Conservation (phyloP, 2,329 filamentous ascomycete species). For the Sarocladiaceae sp. region DNA sequence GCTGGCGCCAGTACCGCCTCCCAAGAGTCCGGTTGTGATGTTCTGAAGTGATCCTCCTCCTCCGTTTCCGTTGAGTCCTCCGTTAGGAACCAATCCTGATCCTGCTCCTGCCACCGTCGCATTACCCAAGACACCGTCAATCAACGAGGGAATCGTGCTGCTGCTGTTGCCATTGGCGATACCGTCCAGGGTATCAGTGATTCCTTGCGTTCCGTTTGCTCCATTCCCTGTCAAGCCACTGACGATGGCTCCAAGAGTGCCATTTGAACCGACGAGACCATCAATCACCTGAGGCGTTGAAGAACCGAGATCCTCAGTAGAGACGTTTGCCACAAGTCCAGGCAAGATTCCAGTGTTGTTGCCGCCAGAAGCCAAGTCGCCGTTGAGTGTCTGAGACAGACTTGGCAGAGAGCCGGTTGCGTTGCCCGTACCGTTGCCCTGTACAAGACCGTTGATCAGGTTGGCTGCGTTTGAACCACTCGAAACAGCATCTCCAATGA, state of each 20-base stretch:
- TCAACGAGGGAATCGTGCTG: neutral
- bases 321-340: slow-evolving; percentile 3
- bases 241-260: neutral
- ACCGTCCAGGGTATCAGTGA: neutral
- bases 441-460: neutral
- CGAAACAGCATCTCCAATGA: neutral
- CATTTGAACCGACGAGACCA: slow-evolving; percentile 3
- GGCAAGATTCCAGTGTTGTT: slow-evolving; percentile 4
- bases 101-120: neutral
- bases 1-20: neutral
- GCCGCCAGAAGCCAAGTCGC: neutral
- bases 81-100: no score
- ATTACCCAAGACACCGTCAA: neutral
- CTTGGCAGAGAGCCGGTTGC: neutral
- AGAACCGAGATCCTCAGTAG: neutral
- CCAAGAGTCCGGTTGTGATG: slow-evolving; percentile 6
- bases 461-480: neutral
- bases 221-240: neutral
- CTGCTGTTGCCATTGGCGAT: neutral
- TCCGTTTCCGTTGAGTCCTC: neutral
- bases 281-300: neutral
- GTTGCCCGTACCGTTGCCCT: neutral
- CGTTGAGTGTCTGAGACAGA: slow-evolving; percentile 1
- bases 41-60: slow-evolving; percentile 3
- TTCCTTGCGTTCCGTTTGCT: neutral